These are phyloP conservation scores for Gleditsia sinensis DNA, from an alignment of 306 rosid species.

Conservation along the genomic window DNA sequence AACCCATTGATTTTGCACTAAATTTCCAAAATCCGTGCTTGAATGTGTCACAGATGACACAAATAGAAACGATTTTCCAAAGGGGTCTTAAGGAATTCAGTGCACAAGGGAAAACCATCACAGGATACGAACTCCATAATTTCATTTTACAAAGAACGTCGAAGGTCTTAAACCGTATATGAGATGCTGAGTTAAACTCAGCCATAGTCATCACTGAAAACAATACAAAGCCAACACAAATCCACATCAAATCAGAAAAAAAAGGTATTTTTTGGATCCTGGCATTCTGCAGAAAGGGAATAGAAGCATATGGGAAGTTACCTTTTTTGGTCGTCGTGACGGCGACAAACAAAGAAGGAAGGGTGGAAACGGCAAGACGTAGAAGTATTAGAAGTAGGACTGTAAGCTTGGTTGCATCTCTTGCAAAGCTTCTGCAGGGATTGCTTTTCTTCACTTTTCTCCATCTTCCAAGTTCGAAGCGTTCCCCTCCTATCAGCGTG, in stretches of 20 bases:
- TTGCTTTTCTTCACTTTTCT: slow-evolving; percentile 29
- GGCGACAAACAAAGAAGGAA: slow-evolving; percentile 93
- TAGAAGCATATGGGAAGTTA: not conserved
- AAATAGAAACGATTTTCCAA: not conserved
- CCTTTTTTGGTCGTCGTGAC: slow-evolving; percentile 95
- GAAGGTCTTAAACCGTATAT: no score
- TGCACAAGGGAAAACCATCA: not conserved
- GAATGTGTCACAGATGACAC: not conserved
- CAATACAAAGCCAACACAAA: no score
- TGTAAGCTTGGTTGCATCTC: slow-evolving; percentile 58
- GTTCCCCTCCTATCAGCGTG: no score
- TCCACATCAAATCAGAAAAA: no score
- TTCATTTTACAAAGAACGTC: no score
- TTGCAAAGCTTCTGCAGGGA: slow-evolving; percentile 51
- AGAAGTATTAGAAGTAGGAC: slow-evolving; percentile 47
- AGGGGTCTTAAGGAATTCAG: not conserved
- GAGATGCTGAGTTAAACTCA: no score
- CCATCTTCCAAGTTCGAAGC: slow-evolving; percentile 17
- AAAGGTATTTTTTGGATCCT: not conserved
- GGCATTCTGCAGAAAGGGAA: not conserved
- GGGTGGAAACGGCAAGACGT: slow-evolving; percentile 87
- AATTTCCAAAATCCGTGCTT: not conserved
- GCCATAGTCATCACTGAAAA: no score
- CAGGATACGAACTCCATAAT: not conserved
- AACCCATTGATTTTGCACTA: not conserved